Conservation (phyloP, 176 grass and related monocot genomes). For the Carex pumila region DNA sequence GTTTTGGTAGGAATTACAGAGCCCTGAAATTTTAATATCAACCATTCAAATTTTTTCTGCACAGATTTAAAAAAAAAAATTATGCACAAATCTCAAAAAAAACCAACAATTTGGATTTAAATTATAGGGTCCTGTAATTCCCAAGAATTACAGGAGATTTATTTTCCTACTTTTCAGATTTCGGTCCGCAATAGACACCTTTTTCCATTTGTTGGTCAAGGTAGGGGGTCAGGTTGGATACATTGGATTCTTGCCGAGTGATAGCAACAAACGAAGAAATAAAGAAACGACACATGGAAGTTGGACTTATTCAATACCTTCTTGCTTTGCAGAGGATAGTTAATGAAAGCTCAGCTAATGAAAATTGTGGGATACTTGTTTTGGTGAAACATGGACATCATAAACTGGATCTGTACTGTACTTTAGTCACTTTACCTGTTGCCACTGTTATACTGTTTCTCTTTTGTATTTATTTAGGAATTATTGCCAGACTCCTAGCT, state of each 20-base stretch:
- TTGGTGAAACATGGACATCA: conserved; percentile 13
- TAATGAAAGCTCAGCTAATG: conserved; percentile 15
- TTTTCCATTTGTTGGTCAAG: conserved; percentile 4
- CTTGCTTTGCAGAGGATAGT: neutral
- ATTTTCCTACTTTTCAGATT: too few relatives aligned
- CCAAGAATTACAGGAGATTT: too few relatives aligned
- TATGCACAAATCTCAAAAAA: too few relatives aligned
- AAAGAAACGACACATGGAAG: neutral
- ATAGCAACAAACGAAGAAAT: conserved; percentile 3
- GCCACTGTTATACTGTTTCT: neutral
- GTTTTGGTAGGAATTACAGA: too few relatives aligned
- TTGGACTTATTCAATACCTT: neutral
- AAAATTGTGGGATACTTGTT: neutral
- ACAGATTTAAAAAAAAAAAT: too few relatives aligned
- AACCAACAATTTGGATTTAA: too few relatives aligned
- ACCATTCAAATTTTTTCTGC: too few relatives aligned
- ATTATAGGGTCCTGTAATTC: too few relatives aligned
- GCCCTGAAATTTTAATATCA: too few relatives aligned
- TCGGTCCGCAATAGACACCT: too few relatives aligned
- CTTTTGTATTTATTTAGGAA: neutral
- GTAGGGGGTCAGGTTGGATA: conserved; percentile 6
- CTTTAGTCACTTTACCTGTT: neutral
- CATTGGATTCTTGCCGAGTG: conserved; percentile 30
- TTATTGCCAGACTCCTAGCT: neutral
- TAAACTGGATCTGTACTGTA: neutral